Base-by-base conservation (phyloP, 345 rosid genomes). In the Citrus unshiu region DNA sequence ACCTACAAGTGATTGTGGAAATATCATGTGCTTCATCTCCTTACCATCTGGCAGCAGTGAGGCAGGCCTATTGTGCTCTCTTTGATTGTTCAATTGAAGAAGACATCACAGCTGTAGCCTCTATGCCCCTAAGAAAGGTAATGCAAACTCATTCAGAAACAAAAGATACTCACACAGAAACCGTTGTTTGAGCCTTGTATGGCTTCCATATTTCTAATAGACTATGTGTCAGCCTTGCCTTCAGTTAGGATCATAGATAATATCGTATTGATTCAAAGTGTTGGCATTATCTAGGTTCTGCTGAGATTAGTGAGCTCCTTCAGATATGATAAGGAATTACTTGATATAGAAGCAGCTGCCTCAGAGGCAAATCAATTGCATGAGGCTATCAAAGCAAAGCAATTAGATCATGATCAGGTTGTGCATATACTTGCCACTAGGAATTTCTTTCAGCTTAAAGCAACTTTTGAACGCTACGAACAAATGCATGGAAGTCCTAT, bases 11-110 rank as follows among this genome's bases (percentile, higher is more conserved):
- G 43, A 82, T 96, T 8, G 84, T 93, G 10, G 99, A 94, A 94
- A 90, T 94, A 77, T 86, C 97, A 5, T 93, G 97, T 30, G 86
- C 97, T 22, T 77, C 92, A 7, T 88, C 97, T 70, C 97, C 98
- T 40, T 57, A 80, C 79, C 97, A 96, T 86, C 85, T 96, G 59
- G 80, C 86, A 40, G 88, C 85, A 40, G 97, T 94, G 59, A 94
- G 98, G 83, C 84, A 86, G 87, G 86, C 90, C 65, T 96, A 96
- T 71, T 91, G 94, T 82, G 75, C 89, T 81, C 91, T 87, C 46
- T 93, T 84, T 57, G 78, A 90, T 40, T 65, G 76, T 75, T 94
- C 99, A 0, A 83, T 96, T 2, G 99, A 96, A 86, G 99, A 96
- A 84, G 90, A 90, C 72, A 91, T 96, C 73, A 79, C 72, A 25